Conservation (phyloP, 192 early-diverging fungal species). For the Coemansia sp. region DNA sequence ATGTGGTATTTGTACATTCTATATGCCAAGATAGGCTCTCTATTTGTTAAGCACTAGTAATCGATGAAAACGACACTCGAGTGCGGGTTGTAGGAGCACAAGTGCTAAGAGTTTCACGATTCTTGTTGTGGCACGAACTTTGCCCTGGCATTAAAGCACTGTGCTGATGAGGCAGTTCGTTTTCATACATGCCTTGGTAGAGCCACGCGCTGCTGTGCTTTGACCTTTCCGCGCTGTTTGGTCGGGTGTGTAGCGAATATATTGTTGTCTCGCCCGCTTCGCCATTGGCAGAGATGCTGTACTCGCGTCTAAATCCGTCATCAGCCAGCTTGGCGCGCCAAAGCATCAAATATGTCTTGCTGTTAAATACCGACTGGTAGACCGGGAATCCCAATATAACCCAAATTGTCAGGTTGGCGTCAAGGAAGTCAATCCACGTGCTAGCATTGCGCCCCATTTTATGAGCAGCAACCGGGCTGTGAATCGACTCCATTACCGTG, state of each 20-base stretch:
- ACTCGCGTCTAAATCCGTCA: slow-evolving; percentile 34
- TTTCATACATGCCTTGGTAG: background rate
- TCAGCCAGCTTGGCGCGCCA: slow-evolving; percentile 40
- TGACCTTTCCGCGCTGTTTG: background rate
- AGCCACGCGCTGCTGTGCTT: background rate
- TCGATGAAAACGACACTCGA: too few relatives aligned
- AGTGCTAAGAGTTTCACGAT: too few relatives aligned
- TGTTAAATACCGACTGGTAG: slow-evolving; percentile 42
- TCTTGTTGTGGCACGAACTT: background rate
- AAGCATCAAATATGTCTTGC: slow-evolving; percentile 25
- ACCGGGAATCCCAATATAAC: slow-evolving; percentile 35
- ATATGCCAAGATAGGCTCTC: too few relatives aligned
- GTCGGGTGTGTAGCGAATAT: background rate
- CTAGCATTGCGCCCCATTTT: slow-evolving; percentile 14
- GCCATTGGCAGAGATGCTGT: slow-evolving; percentile 8
- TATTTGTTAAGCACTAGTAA: too few relatives aligned
- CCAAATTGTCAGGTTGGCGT: slow-evolving; percentile 37
- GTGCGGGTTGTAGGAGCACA: too few relatives aligned
- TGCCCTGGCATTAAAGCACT: background rate
- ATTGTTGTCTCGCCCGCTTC: background rate
- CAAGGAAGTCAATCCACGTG: slow-evolving; percentile 28
- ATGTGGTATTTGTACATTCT: too few relatives aligned
- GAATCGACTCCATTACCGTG: slow-evolving; percentile 15
- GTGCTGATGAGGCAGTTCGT: background rate
- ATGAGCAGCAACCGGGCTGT: slow-evolving; percentile 7